These are phyloP conservation scores for Clonostachys rhizophaga DNA, from an alignment of 2,329 filamentous ascomycete species.

Conservation along the genomic window DNA sequence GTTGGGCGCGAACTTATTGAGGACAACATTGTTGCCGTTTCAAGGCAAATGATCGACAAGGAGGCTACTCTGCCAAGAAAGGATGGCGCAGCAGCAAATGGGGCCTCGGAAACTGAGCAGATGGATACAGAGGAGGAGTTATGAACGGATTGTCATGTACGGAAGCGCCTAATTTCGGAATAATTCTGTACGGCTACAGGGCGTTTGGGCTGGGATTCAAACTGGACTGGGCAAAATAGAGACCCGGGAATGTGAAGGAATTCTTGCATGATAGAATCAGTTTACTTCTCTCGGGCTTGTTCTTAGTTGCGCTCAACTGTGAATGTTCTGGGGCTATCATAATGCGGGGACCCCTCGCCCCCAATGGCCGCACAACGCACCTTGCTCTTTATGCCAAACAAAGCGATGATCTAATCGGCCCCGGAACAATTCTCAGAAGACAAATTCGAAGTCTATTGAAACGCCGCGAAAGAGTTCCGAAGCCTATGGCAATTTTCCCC, in stretches of 20 bases:
- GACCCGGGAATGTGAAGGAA: background rate
- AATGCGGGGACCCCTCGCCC: too few relatives aligned
- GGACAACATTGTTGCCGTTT: conserved; percentile 99
- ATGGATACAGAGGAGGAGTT: conserved; percentile 68
- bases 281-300: too few relatives aligned
- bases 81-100: conserved; percentile 43
- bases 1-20: conserved; percentile 96
- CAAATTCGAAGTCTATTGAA: too few relatives aligned
- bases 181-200: conserved; percentile 3
- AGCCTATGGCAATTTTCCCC: too few relatives aligned
- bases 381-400: too few relatives aligned
- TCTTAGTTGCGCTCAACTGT: too few relatives aligned
- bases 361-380: too few relatives aligned
- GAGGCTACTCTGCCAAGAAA: conserved; percentile 87
- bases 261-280: too few relatives aligned
- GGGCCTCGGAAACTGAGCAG: conserved; percentile 47
- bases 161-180: background rate
- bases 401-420: too few relatives aligned
- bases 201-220: background rate
- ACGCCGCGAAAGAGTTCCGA: too few relatives aligned
- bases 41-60: conserved; percentile 98
- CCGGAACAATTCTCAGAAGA: too few relatives aligned
- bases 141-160: conserved; percentile 10
- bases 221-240: background rate
- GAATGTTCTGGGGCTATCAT: too few relatives aligned